Percentiles rank a stretch among this genome's conserved stretches.
Conservation (phyloP, 164 flowering plant genomes). For the Cinnamomum chago region DNA sequence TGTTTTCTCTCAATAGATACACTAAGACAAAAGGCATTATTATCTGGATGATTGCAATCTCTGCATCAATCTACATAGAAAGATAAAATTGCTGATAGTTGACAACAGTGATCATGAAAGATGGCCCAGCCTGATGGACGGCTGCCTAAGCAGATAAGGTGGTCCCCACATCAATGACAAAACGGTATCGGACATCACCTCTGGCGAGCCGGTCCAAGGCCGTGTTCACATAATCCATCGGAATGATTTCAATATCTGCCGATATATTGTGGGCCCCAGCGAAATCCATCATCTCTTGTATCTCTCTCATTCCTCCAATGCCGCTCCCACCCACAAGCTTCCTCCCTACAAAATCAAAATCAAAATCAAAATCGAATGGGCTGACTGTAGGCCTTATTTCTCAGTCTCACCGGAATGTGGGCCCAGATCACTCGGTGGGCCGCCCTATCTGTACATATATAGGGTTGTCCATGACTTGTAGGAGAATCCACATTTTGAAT, state of each 20-base stretch:
- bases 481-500: not conserved
- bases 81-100: not conserved
- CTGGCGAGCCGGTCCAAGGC: constrained; percentile 47
- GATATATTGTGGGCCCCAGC: constrained; percentile 44
- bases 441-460: not conserved
- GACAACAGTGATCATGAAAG: not conserved
- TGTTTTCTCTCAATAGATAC: too few relatives aligned
- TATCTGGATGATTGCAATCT: too few relatives aligned
- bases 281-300: constrained; percentile 62
- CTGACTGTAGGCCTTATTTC: too few relatives aligned
- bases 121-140: not conserved
- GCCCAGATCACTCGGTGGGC: not conserved
- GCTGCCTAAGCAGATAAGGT: constrained; percentile 6
- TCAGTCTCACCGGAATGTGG: not conserved
- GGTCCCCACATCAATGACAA: constrained; percentile 37
- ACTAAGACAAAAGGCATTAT: not conserved
- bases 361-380: not conserved
- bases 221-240: constrained; percentile 43
- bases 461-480: not conserved
- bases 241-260: constrained; percentile 42
- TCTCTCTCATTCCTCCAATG: constrained; percentile 61
- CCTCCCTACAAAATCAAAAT: constrained; percentile 30
- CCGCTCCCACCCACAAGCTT: constrained; percentile 38
- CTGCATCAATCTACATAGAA: not conserved
- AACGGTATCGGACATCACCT: constrained; percentile 47